Evolutionary conservation across 139 green algal genomes (phyloP), one percentile per base, ranked within the genome.

Genomic region (Choricystis sp.): DNA sequence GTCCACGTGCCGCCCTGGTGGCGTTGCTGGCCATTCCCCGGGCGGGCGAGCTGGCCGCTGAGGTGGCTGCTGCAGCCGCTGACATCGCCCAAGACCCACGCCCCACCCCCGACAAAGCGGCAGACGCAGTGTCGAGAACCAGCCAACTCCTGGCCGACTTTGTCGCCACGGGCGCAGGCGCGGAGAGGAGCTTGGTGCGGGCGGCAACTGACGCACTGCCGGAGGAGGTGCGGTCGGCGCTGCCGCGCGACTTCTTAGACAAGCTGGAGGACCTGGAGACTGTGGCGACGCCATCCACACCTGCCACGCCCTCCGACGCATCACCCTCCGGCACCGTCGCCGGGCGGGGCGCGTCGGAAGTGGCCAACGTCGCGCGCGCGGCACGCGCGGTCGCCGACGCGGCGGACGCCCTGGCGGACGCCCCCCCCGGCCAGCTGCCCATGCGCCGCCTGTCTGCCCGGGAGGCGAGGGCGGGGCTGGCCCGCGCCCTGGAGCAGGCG

Each of bases 101-200:
- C 2, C 49, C 29, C 22, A 1, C 25, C 1, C 23, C 31, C 14
- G 49, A 31, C 29, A 49, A 52, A 5, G 27, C 22, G 4, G 16
- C 56, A 14, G 22, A 26, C 23, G 56, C 23, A 9, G 56, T 59
- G 4, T 14, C 56, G 22, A 19, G 4, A 14, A 26, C 19, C 4
- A 19, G 16, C 56, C 4, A 25, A 59, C 16, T 26, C 0, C 27
- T 87, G 30, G 67, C 82, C 0, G 63, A 66, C 20, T 80, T 80
- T 29, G 65, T 87, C 49, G 74, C 84, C 60, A 71, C 68, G 25
- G 81, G 81, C 3, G 76, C 76, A 22, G 69, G 57, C 24, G 56
- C 83, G 23, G 81, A 87, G 75, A 65, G 70, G 25, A 78, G 85
- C 27, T 66, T 84, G 5, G 56, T 85, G 40, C 29, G 63, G 0